Evolutionary conservation across 2,329 filamentous ascomycete genomes (phyloP).

Genomic region (Talaromyces marneffei): DNA sequence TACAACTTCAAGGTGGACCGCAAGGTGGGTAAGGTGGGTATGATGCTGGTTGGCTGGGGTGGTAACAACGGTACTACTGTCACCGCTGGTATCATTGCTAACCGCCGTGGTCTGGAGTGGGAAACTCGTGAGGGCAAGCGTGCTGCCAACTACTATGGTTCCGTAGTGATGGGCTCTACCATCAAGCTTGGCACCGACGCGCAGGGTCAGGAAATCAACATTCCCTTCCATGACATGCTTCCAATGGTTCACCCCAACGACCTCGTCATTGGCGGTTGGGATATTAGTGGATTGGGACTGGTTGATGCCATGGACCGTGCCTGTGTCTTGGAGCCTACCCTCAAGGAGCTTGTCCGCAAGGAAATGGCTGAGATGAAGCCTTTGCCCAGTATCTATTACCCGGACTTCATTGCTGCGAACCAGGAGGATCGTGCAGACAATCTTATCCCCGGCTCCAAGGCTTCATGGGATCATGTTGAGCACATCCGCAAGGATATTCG

Average conservation of each 20-base stretch:
- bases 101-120: constrained; percentile 80
- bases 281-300: constrained; percentile 87
- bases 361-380: constrained; percentile 87
- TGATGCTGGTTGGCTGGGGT: constrained; percentile 97
- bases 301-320: constrained; percentile 93
- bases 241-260: constrained; percentile 98
- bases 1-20: constrained; percentile 99
- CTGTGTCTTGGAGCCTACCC: constrained; percentile 85
- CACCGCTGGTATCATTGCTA: constrained; percentile 94
- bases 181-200: constrained; percentile 91
- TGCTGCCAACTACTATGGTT: constrained; percentile 95
- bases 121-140: constrained; percentile 86
- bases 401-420: constrained; percentile 98
- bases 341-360: constrained; percentile 86
- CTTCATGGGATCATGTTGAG: constrained; percentile 81
- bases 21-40: constrained; percentile 83
- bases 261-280: constrained; percentile 91
- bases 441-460: constrained; percentile 73
- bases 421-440: constrained; percentile 97
- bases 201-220: constrained; percentile 85
- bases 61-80: constrained; percentile 98
- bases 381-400: constrained; percentile 94
- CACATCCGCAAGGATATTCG: constrained; percentile 88
- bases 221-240: constrained; percentile 88
- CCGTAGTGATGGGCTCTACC: constrained; percentile 92